Base-by-base conservation (phyloP, 768 basidiomycete species). In the Leccinellum rugosiceps region DNA sequence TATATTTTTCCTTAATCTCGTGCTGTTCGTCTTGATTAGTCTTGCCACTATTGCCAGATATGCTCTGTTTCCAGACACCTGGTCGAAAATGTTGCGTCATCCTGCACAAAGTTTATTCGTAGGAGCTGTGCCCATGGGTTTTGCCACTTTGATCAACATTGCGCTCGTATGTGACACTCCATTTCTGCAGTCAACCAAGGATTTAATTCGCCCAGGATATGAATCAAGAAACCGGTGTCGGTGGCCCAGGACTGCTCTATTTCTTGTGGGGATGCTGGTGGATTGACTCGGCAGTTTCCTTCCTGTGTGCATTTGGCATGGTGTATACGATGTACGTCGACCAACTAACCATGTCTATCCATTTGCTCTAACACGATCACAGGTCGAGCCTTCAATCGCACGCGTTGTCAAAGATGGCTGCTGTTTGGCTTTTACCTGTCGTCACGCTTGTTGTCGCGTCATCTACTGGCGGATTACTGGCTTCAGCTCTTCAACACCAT, bases 391-490 rank as follows among this genome's bases (percentile, higher is more conserved):
- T 72, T 4, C 81, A 82, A 41, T 67, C 70, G 13, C 80, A 83
- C 43, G 63, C 71, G 1, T 50, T 77, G 41, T 63, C 75, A 23
- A 72, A 72, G 15, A 73, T 81, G 66, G 74, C 77, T 0, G 73
- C 78, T 6, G 70, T 76, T 2, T 82, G 80, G 80, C 75, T 83
- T 9, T 74, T 82, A 11, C 82, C 82, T 11, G 74, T 80, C 34
- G 78, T 85, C 19, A 71, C 82, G 2, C 77, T 79, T 23, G 70
- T 84, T 57, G 83, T 85, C 69, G 77, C 79, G 19, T 78, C 81
- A 5, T 77, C 82, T 4, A 73, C 79, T 0, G 82, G 83, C 9
- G 78, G 77, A 19, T 66, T 83, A 48, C 59, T 84, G 28, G 72
- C 79, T 3, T 52, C 64, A 6, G 73, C 75, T 25, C 70, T 84